Percentiles rank a stretch among this genome's conserved stretches.
These are phyloP conservation scores for Triglochin maritima DNA, from an alignment of 106 monocot genomes.

Conservation along the genomic window DNA sequence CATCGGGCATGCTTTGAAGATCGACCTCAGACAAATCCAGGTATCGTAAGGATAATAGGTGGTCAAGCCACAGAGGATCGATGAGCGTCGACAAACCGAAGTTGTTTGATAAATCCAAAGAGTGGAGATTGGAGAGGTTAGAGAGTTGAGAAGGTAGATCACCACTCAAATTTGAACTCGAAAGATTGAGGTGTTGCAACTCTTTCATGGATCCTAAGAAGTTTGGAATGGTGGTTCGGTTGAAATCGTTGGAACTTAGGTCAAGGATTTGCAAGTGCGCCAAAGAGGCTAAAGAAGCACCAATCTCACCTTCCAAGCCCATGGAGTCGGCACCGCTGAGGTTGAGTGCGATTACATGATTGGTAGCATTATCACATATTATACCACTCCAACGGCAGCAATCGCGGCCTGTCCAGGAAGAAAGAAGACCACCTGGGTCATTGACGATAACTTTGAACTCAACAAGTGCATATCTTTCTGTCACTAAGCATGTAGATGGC, in stretches of 20 bases:
- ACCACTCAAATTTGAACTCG: constrained; percentile 5
- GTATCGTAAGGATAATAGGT: background rate
- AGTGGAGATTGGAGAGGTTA: constrained; percentile 15
- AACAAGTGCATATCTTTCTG: constrained; percentile 29
- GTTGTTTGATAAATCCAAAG: constrained; percentile 7
- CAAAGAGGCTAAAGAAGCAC: constrained; percentile 1
- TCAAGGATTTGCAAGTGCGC: constrained; percentile 16
- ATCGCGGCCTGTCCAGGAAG: constrained; percentile 26
- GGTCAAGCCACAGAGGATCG: background rate
- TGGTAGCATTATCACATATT: constrained; percentile 16
- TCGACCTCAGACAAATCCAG: background rate
- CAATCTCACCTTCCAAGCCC: background rate
- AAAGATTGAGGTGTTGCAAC: constrained; percentile 25
- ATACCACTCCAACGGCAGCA: constrained; percentile 41
- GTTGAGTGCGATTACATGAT: constrained; percentile 23
- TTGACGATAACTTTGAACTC: constrained; percentile 12
- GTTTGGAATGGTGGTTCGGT: constrained; percentile 6
- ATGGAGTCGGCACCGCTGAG: constrained; percentile 1
- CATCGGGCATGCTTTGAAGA: background rate
- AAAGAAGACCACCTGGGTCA: constrained; percentile 10
- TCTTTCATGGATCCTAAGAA: constrained; percentile 18
- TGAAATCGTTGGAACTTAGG: constrained; percentile 17
- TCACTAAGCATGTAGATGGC: constrained; percentile 2
- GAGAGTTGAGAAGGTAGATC: constrained; percentile 21
- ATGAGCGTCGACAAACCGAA: background rate